phyloP scores from a whole-genome alignment of 2,329 filamentous ascomycete species.

The Fusarium tuaranense region DNA sequence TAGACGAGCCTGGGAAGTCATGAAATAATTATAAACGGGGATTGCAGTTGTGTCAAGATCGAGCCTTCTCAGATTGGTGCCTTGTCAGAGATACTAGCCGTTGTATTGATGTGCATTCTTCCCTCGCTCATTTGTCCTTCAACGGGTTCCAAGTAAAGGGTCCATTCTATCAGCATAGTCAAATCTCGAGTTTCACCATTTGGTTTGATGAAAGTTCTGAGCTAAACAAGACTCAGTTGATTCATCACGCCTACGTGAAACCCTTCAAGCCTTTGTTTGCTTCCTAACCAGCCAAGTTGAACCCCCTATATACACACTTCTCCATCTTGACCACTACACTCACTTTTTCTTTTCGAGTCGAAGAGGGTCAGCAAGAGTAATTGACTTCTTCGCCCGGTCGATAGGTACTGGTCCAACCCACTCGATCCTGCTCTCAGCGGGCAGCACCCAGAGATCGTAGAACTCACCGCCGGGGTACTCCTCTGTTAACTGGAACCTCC shows the following conservation, averaged over 20 bases:
- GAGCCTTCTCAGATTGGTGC: neutral
- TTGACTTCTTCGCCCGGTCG: neutral
- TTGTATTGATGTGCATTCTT: neutral
- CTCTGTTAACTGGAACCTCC: slow-evolving; percentile 17
- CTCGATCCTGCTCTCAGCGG: neutral
- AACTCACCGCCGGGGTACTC: slow-evolving; percentile 22
- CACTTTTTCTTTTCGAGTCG: neutral
- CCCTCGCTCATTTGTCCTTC: neutral
- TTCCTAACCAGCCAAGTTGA: neutral
- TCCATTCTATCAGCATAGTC: neutral
- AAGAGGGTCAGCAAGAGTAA: neutral
- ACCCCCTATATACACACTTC: neutral
- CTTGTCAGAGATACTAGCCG: neutral
- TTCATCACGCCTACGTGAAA: neutral
- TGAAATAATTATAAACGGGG: neutral
- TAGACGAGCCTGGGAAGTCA: neutral
- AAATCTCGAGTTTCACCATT: neutral
- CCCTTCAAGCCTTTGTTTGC: neutral
- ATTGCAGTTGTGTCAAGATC: neutral
- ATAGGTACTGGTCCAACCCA: neutral
- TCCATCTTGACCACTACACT: neutral
- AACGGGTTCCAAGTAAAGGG: neutral
- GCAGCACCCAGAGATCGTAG: neutral
- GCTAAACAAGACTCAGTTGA: neutral
- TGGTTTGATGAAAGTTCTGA: neutral